Evolutionary conservation across 1,139 yeast species (phyloP).

Genomic region (Taphrina flavorubra): DNA sequence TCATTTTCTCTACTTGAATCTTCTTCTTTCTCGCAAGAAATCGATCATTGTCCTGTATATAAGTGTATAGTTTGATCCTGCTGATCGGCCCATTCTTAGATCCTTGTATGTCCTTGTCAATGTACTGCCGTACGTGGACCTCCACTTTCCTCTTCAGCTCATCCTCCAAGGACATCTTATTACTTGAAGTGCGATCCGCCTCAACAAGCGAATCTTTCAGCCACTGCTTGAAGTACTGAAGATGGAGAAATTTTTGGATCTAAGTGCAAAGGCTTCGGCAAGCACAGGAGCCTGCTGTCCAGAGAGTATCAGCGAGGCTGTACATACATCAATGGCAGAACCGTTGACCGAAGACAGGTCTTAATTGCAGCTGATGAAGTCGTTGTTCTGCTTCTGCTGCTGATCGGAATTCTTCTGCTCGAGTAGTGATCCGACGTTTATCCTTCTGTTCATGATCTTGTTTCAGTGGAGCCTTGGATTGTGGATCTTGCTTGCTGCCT

Average conservation of each 20-base stretch:
- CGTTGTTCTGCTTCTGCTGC: no score
- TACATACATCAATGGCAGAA: no score
- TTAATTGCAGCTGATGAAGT: no score
- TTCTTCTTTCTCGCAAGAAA: slow-evolving; percentile 35
- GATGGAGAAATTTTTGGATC: background rate
- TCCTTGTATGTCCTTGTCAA: slow-evolving; percentile 1
- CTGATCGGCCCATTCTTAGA: slow-evolving; percentile 25
- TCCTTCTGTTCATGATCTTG: no score
- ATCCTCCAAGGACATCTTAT: slow-evolving; percentile 17
- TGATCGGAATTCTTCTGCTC: no score
- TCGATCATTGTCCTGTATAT: slow-evolving; percentile 24
- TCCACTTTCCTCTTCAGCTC: slow-evolving; percentile 23
- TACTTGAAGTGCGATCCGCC: background rate
- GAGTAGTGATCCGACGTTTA: no score
- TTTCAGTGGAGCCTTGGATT: no score
- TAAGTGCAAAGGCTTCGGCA: background rate
- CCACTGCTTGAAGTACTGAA: background rate
- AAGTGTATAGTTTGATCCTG: slow-evolving; percentile 27
- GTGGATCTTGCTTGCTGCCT: no score
- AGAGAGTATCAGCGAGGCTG: no score
- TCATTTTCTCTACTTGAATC: slow-evolving; percentile 26
- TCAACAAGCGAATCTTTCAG: background rate
- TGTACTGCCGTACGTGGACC: slow-evolving; percentile 24
- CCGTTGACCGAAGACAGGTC: no score
- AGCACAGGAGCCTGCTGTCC: background rate